phyloP scores from a whole-genome alignment of 768 basidiomycete species.

The Rhodosporidiobolus odoratus region DNA sequence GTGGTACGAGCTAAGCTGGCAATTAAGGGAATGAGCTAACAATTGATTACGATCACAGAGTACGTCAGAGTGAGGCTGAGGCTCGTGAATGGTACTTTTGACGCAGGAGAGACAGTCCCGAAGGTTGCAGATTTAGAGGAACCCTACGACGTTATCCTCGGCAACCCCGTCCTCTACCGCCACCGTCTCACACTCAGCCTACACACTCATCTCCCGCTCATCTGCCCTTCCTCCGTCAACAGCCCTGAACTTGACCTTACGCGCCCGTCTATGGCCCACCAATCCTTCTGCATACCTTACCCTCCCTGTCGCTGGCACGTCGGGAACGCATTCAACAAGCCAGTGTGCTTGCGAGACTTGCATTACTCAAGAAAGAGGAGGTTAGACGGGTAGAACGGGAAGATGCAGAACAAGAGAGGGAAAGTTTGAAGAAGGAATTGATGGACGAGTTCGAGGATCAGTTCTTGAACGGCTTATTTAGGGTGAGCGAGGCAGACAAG shows the following conservation, averaged over 20 bases:
- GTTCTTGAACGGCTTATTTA: neutral
- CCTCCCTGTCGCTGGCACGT: neutral
- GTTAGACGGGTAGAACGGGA: neutral
- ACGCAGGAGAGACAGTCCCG: neutral
- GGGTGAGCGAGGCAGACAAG: neutral
- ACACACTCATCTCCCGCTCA: neutral
- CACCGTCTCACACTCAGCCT: neutral
- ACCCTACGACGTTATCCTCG: constrained; percentile 14
- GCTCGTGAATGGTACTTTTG: neutral
- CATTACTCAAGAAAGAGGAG: neutral
- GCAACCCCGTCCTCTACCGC: neutral
- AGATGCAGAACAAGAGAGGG: neutral
- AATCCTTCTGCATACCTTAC: neutral
- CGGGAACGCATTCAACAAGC: neutral
- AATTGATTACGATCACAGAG: neutral
- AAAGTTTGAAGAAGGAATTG: neutral
- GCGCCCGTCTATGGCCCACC: neutral
- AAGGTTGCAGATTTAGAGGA: neutral
- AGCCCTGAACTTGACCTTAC: no score
- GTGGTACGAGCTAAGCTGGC: neutral
- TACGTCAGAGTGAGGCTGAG: neutral
- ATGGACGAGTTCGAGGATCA: neutral
- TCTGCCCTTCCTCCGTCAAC: neutral
- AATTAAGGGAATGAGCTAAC: neutral
- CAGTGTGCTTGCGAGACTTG: no score